phyloP scores from a whole-genome alignment of 768 basidiomycete genomes.

The Boletus patriciae region DNA sequence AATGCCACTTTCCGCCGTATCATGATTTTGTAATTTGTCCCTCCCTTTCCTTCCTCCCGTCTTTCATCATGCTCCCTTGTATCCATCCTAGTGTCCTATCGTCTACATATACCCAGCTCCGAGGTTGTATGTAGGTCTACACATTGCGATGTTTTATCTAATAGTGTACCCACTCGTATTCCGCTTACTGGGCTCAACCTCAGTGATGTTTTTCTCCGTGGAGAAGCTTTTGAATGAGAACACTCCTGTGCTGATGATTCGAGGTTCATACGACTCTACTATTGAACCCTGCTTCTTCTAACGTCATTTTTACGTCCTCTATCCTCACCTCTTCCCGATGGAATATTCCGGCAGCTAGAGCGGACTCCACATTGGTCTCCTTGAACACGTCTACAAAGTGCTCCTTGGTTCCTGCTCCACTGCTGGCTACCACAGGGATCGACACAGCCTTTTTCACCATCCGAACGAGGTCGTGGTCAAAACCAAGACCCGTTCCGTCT shows the following conservation, averaged over 20 bases:
- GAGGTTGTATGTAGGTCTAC: conserved; percentile 38
- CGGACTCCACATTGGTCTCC: conserved; percentile 82
- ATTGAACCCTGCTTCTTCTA: conserved; percentile 50
- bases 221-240: neutral
- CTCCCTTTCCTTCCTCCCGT: neutral
- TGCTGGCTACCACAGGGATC: conserved; percentile 94
- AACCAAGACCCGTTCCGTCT: conserved; percentile 90
- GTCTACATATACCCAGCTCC: conserved; percentile 35
- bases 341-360: conserved; percentile 95
- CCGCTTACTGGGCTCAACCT: neutral
- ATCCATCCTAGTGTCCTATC: conserved; percentile 32
- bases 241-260: neutral
- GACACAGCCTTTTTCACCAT: conserved; percentile 74
- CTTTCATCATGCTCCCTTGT: conserved; percentile 31
- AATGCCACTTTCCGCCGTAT: conserved; percentile 2
- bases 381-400: conserved; percentile 91
- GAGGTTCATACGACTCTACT: conserved; percentile 36
- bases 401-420: conserved; percentile 79
- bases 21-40: conserved; percentile 11
- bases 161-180: conserved; percentile 31
- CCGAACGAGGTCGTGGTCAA: conserved; percentile 80
- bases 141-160: conserved; percentile 28
- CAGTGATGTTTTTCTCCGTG: neutral
- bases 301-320: conserved; percentile 67
- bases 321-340: conserved; percentile 89